Base-by-base conservation (phyloP, 2,329 filamentous ascomycete species). In the Aquanectria penicillioides region DNA sequence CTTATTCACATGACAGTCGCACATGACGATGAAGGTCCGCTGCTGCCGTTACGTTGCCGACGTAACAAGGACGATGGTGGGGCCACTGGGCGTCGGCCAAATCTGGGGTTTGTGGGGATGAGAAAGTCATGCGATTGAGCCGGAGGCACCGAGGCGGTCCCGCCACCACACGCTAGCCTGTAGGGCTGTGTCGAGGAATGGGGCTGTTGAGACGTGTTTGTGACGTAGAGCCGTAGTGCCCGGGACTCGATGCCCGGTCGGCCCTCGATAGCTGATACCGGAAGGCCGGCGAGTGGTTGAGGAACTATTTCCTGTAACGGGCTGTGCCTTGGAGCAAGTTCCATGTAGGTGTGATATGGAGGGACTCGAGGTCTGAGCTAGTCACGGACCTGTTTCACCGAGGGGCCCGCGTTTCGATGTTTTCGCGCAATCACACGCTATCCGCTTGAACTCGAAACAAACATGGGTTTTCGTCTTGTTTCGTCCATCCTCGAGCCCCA, bases 1-100 rank as follows among this genome's bases (percentile, higher is more conserved):
- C 17, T 33, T 49, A 61, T 63, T 69, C 66, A 69, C 66, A 69
- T 69, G 66, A 68, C 58, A 68, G 28, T 61, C 50, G 54, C 66
- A 63, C 66, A 68, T 68, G 66, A 64, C 50, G 55, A 56, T 25
- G 17, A 37, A 29, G 47, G 31, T 38, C 57, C 44, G 53, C 57
- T 53, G 43, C 57, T 53, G 43, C 36, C 36, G 41, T 48, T 49
- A 56, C 58, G 53, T 59, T 46, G 29, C n/a, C n/a, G n/a, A n/a
- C n/a, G 43, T 50, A 50, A 48, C 56, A 40, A 29, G 34, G 51
- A 53, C 28, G 53, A 34, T 38, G 47, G 63, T 67, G 66, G 66
- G 58, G 44, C 62, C 29, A 18, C 26, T 41, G 51, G 48, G 57
- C 47, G 43, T 52, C 43, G 43, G 46, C 52, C 43, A 48, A 57